Percentiles rank a stretch among this genome's conserved stretches.
These are phyloP conservation scores for Lentithecium fluviatile DNA, from an alignment of 495 filamentous ascomycete genomes.

Conservation along the genomic window DNA sequence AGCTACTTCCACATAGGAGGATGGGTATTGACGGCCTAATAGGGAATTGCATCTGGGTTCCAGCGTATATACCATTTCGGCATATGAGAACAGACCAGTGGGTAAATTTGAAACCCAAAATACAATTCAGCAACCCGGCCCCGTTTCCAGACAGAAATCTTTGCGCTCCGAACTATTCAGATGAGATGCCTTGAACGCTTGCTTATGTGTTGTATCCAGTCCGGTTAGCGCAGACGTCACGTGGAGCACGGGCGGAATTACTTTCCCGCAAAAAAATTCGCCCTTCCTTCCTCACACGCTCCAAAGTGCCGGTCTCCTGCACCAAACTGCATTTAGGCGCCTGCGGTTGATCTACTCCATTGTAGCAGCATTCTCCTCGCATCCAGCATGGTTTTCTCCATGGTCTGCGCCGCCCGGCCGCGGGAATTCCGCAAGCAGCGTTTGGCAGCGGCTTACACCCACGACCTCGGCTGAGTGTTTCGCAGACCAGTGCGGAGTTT, in stretches of 20 bases:
- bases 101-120: no score
- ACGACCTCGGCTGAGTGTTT: slow-evolving; percentile 29
- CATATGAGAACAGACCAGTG: no score
- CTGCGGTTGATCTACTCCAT: slow-evolving; percentile 6
- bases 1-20: no score
- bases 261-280: slow-evolving; percentile 1
- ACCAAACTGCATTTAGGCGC: slow-evolving; percentile 20
- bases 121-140: no score
- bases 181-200: no score
- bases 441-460: slow-evolving; percentile 13
- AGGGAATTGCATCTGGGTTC: no score
- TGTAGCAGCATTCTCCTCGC: background rate
- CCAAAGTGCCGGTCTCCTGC: background rate
- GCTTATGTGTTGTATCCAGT: no score
- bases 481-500: slow-evolving; percentile 6
- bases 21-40: no score
- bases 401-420: background rate
- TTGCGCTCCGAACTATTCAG: no score
- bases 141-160: no score
- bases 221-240: background rate
- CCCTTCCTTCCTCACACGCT: slow-evolving; percentile 6
- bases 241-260: slow-evolving; percentile 12
- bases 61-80: no score
- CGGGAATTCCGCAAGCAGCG: slow-evolving; percentile 8
- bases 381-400: slow-evolving; percentile 10